Base-by-base conservation (phyloP, 768 basidiomycete genomes). In the Kwoniella bestiolae region DNA sequence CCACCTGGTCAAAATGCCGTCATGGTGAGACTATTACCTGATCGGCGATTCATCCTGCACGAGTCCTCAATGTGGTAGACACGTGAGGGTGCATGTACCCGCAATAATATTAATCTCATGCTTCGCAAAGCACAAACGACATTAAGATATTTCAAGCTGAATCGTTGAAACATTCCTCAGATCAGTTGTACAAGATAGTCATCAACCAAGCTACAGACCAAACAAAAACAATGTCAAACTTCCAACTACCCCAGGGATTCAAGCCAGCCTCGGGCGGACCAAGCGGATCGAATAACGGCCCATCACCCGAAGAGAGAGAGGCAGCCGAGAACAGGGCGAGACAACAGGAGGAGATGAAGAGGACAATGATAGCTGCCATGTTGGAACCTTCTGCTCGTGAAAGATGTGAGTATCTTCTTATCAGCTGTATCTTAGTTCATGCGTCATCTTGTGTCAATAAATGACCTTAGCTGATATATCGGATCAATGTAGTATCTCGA, bases 271-370 rank as follows among this genome's bases (percentile, higher is more conserved):
- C 61, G 23, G 63, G 60, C 9, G 62, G 51, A 34, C 44, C 31
- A 23, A 6, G 44, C 16, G 49, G 41, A 25, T 61, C 56, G 11
- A 59, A 62, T 23, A 58, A 47, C 4, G 60, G 67, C 16, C 69
- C 62, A 11, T 63, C 60, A 0, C 65, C 63, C 4, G 68, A 75
- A 60, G 73, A 75, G 41, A 60, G 69, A 55, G 74, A 70, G 32
- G 72, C 69, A 25, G 70, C 71, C 8, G 65, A 72, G 38, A 69
- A 71, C 25, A 60, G 74, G 59, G 64, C 64, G 59, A 69, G 66
- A 38, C 70, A 63, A 35, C 70, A 74, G 45, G 75, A 75, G 46
- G 79, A 80, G 65, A 80, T 80, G 79, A 78, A 79, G 73, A 67
- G 79, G 65, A 65, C 47, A 21, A 75, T 80, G 73, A 78, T 80